Conservation (phyloP, 2,329 filamentous ascomycete species). For the Pezizomycotina sp. region DNA sequence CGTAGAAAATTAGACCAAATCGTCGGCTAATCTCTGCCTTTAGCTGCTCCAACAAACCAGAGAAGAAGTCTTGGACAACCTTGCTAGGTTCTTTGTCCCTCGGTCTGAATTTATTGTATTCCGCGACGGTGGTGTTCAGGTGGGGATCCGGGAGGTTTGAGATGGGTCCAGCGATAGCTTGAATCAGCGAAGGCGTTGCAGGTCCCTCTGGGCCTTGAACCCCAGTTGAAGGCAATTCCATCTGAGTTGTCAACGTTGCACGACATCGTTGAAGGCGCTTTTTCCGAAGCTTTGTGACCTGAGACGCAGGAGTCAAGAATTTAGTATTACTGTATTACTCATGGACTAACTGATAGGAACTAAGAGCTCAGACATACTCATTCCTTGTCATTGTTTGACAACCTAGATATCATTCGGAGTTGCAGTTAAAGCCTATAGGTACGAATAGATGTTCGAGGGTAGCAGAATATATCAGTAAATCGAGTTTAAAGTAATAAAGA, state of each 20-base stretch:
- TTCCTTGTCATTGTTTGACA: not conserved
- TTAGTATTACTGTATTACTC: constrained; percentile 1
- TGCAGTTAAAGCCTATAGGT: not conserved
- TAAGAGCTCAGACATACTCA: constrained; percentile 10
- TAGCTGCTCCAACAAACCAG: constrained; percentile 58
- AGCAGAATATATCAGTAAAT: too few relatives aligned
- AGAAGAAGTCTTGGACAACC: constrained; percentile 63
- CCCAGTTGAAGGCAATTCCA: too few relatives aligned
- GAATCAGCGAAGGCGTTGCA: constrained; percentile 60
- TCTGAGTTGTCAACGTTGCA: constrained; percentile 31
- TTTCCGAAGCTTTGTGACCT: constrained; percentile 72
- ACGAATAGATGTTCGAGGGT: too few relatives aligned
- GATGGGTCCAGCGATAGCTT: constrained; percentile 69
- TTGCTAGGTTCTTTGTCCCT: constrained; percentile 63
- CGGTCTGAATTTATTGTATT: constrained; percentile 59
- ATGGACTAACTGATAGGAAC: not conserved
- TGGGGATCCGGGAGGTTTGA: constrained; percentile 64
- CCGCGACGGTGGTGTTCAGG: constrained; percentile 63
- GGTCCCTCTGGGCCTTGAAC: constrained; percentile 64
- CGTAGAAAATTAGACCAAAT: constrained; percentile 66
- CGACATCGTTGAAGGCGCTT: constrained; percentile 61
- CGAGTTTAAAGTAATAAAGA: too few relatives aligned
- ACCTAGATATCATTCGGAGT: not conserved
- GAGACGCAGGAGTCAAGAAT: constrained; percentile 31
- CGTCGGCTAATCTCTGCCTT: constrained; percentile 59